A percentile compares a stretch with the other conserved stretches of the same genome.
Evolutionary conservation across 2,329 filamentous ascomycete genomes (phyloP).

Genomic region (Arthrobotrys megalospora): DNA sequence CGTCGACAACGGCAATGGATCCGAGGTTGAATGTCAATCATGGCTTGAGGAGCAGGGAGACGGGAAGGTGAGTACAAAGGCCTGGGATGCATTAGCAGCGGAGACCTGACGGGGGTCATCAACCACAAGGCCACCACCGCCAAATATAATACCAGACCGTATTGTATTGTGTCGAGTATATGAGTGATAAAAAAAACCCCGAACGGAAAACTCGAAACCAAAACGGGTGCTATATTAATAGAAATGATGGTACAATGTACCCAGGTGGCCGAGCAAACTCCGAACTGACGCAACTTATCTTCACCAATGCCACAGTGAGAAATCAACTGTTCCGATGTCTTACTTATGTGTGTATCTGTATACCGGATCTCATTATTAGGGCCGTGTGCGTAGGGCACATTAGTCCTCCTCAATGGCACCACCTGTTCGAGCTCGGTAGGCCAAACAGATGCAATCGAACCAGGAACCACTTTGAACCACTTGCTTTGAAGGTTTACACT

Average conservation of each 20-base stretch:
- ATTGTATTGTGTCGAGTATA: slow-evolving; percentile 27
- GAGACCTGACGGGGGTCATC: slow-evolving; percentile 16
- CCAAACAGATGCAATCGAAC: slow-evolving; percentile 18
- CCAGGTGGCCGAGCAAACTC: not conserved
- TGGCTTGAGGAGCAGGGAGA: slow-evolving; percentile 22
- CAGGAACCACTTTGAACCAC: slow-evolving; percentile 48
- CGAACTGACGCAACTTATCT: slow-evolving; percentile 9
- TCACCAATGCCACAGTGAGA: slow-evolving; percentile 10
- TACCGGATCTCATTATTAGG: slow-evolving; percentile 10
- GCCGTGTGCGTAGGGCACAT: slow-evolving; percentile 28
- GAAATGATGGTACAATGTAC: not conserved
- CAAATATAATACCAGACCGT: slow-evolving; percentile 27
- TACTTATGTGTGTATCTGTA: slow-evolving; percentile 8
- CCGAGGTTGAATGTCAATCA: slow-evolving; percentile 49
- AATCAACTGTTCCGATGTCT: slow-evolving; percentile 6
- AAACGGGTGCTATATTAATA: slow-evolving; percentile 16
- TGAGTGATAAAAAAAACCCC: slow-evolving; percentile 7
- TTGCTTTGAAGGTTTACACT: slow-evolving; percentile 36
- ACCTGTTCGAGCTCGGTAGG: slow-evolving; percentile 30
- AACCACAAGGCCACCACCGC: slow-evolving; percentile 22
- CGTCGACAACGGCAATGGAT: slow-evolving; percentile 35
- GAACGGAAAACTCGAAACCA: slow-evolving; percentile 21
- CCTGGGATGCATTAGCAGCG: slow-evolving; percentile 34
- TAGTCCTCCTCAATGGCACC: slow-evolving; percentile 36
- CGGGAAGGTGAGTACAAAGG: slow-evolving; percentile 24